Conservation (phyloP, 352 stramenopile genomes). For the Phytopythium boreale region DNA sequence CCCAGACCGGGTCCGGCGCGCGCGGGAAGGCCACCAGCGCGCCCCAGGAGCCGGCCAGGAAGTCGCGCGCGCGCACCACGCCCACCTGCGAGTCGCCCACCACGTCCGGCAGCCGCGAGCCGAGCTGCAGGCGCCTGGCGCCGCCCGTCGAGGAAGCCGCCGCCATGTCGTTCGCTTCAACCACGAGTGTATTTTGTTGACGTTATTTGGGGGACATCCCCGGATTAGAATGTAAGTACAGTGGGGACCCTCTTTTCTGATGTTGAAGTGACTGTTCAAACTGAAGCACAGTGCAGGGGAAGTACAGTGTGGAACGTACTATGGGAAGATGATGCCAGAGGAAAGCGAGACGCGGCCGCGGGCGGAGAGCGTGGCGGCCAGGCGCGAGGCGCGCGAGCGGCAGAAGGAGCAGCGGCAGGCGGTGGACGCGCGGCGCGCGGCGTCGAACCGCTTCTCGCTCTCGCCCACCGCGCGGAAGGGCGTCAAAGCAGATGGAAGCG, state of each 20-base stretch:
- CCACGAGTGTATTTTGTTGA: too few relatives aligned
- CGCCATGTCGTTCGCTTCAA: constrained; percentile 3
- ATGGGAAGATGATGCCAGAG: neutral
- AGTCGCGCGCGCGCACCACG: constrained; percentile 67
- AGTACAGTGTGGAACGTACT: too few relatives aligned
- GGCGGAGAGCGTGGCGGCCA: neutral
- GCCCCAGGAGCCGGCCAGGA: constrained; percentile 66
- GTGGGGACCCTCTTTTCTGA: neutral
- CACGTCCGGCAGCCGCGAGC: constrained; percentile 68
- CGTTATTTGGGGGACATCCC: neutral
- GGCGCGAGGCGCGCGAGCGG: neutral
- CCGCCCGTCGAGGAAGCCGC: constrained; percentile 10
- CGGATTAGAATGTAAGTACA: neutral
- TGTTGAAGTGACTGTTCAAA: neutral
- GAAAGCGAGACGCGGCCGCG: neutral
- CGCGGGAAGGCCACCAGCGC: constrained; percentile 71
- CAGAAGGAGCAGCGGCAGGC: constrained; percentile 6
- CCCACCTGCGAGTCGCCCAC: constrained; percentile 70
- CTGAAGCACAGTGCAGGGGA: too few relatives aligned
- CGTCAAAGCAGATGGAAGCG: neutral
- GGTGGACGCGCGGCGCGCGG: neutral
- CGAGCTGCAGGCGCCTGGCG: constrained; percentile 54
- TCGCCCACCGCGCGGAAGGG: neutral
- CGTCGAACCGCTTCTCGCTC: constrained; percentile 5
- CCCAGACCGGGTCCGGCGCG: constrained; percentile 70